phyloP scores from a whole-genome alignment of 805 yeast species.

The Ogataea dorogensis region DNA sequence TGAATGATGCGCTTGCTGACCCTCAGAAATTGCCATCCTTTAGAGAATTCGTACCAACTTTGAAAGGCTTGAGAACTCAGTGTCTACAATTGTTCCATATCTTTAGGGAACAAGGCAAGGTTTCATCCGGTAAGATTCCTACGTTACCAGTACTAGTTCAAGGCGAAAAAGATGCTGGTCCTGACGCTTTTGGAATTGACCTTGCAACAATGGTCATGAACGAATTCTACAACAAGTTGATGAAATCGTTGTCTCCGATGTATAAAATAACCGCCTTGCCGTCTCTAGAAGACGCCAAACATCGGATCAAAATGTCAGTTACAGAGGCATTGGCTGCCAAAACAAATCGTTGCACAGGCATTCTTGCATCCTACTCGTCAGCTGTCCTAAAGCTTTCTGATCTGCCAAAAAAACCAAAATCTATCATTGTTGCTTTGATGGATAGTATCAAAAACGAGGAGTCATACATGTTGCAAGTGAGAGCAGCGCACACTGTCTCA shows the following conservation, averaged over 20 bases:
- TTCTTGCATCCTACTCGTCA: conserved; percentile 74
- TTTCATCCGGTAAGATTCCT: conserved; percentile 71
- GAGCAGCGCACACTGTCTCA: conserved; percentile 71
- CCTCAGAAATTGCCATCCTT: conserved; percentile 52
- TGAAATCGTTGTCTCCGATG: conserved; percentile 61
- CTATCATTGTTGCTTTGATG: conserved; percentile 86
- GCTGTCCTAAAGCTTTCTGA: conserved; percentile 61
- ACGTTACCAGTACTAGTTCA: conserved; percentile 85
- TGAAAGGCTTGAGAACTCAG: conserved; percentile 82
- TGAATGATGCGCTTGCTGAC: conserved; percentile 40
- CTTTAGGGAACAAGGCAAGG: conserved; percentile 72
- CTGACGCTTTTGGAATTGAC: conserved; percentile 82
- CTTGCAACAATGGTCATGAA: conserved; percentile 68
- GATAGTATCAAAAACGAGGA: conserved; percentile 83
- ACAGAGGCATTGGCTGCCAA: conserved; percentile 61
- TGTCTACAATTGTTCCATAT: conserved; percentile 79
- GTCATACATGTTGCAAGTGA: conserved; percentile 58
- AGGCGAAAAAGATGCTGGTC: conserved; percentile 93
- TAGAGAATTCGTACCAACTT: conserved; percentile 82
- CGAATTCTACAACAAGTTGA: conserved; percentile 64
- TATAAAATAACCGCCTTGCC: conserved; percentile 68
- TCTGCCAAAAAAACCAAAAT: conserved; percentile 85
- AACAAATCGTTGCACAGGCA: conserved; percentile 51
- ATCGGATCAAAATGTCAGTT: conserved; percentile 63
- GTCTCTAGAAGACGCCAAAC: conserved; percentile 75